These are phyloP conservation scores for Scenedesmus sp. DNA, from an alignment of 163 green algal genomes.

Conservation along the genomic window DNA sequence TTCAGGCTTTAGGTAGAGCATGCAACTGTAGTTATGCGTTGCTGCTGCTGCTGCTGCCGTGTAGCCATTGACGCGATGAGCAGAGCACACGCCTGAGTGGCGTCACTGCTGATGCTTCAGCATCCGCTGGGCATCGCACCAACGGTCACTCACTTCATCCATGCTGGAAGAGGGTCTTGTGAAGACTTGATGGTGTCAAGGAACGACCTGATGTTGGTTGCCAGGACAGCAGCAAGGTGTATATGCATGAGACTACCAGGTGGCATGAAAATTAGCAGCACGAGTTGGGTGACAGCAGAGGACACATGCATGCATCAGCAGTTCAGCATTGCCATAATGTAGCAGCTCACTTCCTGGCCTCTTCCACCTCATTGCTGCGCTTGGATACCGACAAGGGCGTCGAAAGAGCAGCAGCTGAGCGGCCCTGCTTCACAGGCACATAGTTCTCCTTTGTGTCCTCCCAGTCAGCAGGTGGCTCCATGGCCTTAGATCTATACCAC, in stretches of 20 bases:
- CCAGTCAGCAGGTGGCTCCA: constrained; percentile 71
- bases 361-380: constrained; percentile 21
- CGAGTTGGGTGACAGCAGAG: neutral
- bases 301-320: neutral
- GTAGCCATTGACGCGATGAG: neutral
- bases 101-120: neutral
- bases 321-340: neutral
- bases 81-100: neutral
- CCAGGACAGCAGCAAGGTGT: neutral
- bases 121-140: neutral
- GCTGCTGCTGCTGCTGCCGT: neutral
- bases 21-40: neutral
- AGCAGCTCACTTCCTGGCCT: neutral
- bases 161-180: constrained; percentile 85
- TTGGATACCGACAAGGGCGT: constrained; percentile 40
- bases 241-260: neutral
- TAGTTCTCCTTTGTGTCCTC: constrained; percentile 94
- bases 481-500: too few relatives aligned
- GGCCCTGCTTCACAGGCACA: constrained; percentile 81
- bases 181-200: constrained; percentile 52
- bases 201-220: constrained; percentile 4
- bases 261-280: neutral
- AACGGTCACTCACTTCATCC: constrained; percentile 73
- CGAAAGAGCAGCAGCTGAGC: constrained; percentile 69
- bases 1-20: neutral